Evolutionary conservation across 1,284 basidiomycete genomes (phyloP).

Genomic region (Thelephora terrestris): DNA sequence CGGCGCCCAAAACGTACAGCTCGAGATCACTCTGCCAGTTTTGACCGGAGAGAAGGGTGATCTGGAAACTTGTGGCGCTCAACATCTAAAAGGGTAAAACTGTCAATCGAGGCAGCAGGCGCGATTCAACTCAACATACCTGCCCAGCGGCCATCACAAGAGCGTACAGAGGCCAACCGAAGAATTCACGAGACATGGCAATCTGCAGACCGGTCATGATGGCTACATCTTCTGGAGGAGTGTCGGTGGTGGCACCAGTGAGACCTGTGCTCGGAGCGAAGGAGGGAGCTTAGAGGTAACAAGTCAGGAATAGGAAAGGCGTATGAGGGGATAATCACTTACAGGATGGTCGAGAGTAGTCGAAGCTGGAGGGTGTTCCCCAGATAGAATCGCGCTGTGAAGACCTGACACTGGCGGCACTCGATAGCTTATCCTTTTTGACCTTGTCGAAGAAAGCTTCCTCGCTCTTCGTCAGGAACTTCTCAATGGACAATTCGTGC

Average conservation of each 20-base stretch:
- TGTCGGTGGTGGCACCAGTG: neutral
- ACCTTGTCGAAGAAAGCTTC: constrained; percentile 88
- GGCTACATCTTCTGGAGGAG: constrained; percentile 28
- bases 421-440: constrained; percentile 75
- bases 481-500: constrained; percentile 84
- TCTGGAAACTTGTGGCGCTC: constrained; percentile 89
- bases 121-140: constrained; percentile 27
- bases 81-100: constrained; percentile 43
- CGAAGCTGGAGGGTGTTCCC: constrained; percentile 65
- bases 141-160: constrained; percentile 82
- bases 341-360: constrained; percentile 68
- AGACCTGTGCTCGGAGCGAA: constrained; percentile 24
- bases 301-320: constrained; percentile 6
- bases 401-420: constrained; percentile 68
- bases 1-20: constrained; percentile 80
- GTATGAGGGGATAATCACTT: constrained; percentile 20
- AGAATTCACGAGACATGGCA: constrained; percentile 64
- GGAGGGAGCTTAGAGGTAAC: constrained; percentile 48
- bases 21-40: constrained; percentile 75
- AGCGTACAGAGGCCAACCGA: constrained; percentile 84
- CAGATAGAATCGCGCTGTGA: constrained; percentile 67
- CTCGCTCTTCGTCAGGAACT: constrained; percentile 82
- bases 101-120: constrained; percentile 5
- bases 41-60: constrained; percentile 77
- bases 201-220: constrained; percentile 79